A percentile compares a stretch with the other conserved stretches of the same genome.
Conservation (phyloP, 2,329 filamentous ascomycete genomes). For the Paracorniculantispora psalliotae region DNA sequence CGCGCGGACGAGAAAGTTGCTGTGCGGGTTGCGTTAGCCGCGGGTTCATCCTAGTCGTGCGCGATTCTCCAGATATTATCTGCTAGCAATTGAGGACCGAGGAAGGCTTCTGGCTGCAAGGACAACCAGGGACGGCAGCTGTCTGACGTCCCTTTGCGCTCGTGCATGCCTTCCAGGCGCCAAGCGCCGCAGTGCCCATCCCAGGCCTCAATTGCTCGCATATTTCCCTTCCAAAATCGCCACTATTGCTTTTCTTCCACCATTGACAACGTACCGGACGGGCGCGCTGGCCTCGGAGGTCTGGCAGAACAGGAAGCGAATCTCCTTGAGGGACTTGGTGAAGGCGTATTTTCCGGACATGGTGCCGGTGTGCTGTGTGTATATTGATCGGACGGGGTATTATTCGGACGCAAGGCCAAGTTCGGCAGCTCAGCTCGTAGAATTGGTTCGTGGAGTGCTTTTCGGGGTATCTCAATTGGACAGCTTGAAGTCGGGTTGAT, state of each 20-base stretch:
- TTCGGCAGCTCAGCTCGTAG: too few species aligned
- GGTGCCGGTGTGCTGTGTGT: conserved; percentile 23
- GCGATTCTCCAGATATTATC: too few species aligned
- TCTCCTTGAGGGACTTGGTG: conserved; percentile 81
- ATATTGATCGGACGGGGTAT: not conserved
- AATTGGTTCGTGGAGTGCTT: too few species aligned
- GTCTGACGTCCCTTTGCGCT: not conserved
- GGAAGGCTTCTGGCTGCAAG: too few species aligned
- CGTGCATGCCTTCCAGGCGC: not conserved
- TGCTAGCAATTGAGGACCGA: too few species aligned
- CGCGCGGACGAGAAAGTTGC: conserved; percentile 81
- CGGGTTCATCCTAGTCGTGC: not conserved
- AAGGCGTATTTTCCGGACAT: conserved; percentile 97
- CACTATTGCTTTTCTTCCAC: not conserved
- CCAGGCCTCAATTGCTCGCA: not conserved
- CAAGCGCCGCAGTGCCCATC: not conserved
- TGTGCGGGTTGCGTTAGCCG: conserved; percentile 15
- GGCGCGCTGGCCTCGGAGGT: conserved; percentile 85
- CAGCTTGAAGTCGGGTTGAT: too few species aligned
- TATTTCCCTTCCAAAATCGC: not conserved
- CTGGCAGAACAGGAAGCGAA: conserved; percentile 97
- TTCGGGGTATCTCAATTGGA: conserved; percentile 1
- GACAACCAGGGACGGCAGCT: too few species aligned
- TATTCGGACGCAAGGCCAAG: too few species aligned
- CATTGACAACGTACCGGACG: conserved; percentile 62